Percentiles rank a stretch among this genome's conserved stretches.
These are phyloP conservation scores for Cryptococcus sp. DNA, from an alignment of 1,284 basidiomycete species.

Conservation along the genomic window DNA sequence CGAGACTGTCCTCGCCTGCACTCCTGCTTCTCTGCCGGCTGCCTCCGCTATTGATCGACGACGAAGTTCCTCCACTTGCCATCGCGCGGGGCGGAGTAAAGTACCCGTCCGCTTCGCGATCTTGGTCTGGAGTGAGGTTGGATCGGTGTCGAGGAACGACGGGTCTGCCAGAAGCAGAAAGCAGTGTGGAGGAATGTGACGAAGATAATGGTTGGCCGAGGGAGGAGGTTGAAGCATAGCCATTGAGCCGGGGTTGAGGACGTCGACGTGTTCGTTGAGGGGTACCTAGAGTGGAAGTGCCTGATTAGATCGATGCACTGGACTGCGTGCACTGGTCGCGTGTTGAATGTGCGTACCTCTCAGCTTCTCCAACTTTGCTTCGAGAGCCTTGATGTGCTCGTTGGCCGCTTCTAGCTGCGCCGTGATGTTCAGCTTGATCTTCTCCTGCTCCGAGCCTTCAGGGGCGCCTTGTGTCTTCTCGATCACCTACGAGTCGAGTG, in stretches of 20 bases:
- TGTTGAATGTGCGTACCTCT: slow-evolving; percentile 21
- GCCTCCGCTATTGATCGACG: neutral
- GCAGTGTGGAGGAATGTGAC: slow-evolving; percentile 26
- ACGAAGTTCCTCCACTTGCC: neutral
- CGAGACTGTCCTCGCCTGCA: slow-evolving; percentile 23
- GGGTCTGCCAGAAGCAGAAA: slow-evolving; percentile 33
- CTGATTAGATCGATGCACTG: too few relatives aligned
- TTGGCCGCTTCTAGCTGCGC: slow-evolving; percentile 51
- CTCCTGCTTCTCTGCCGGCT: neutral
- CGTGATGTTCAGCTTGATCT: slow-evolving; percentile 45
- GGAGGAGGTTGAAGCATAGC: slow-evolving; percentile 37
- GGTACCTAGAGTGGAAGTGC: slow-evolving; percentile 22
- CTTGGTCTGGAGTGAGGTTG: slow-evolving; percentile 29
- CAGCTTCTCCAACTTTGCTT: slow-evolving; percentile 41
- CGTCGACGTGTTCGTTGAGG: slow-evolving; percentile 29
- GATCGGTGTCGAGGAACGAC: slow-evolving; percentile 32
- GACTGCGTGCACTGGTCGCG: neutral
- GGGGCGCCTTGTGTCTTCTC: slow-evolving; percentile 34
- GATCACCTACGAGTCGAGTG: slow-evolving; percentile 32
- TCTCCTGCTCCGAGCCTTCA: slow-evolving; percentile 37
- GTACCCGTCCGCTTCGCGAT: slow-evolving; percentile 9
- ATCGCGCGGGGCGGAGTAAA: slow-evolving; percentile 1
- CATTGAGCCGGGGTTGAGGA: slow-evolving; percentile 41
- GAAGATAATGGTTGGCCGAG: slow-evolving; percentile 27
- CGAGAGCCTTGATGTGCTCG: slow-evolving; percentile 45